phyloP scores from a whole-genome alignment of 2,329 filamentous ascomycete species.

The Alternaria triticina region DNA sequence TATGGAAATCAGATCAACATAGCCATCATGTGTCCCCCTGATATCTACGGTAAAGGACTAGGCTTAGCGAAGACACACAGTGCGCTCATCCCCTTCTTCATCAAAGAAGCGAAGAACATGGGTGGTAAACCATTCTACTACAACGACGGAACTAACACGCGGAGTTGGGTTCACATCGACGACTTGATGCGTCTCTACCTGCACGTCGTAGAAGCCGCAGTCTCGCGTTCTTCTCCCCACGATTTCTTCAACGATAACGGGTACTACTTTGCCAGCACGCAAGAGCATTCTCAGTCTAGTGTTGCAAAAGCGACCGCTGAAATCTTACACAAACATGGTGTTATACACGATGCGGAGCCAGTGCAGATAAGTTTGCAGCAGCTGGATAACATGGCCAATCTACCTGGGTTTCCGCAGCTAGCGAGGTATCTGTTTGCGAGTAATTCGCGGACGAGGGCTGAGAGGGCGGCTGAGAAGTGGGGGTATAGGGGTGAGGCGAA shows the following conservation, averaged over 20 bases:
- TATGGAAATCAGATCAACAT: slow-evolving; percentile 50
- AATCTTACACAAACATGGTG: slow-evolving; percentile 33
- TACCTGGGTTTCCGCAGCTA: slow-evolving; percentile 25
- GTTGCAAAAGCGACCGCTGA: slow-evolving; percentile 31
- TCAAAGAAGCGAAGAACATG: slow-evolving; percentile 43
- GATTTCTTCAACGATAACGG: slow-evolving; percentile 63
- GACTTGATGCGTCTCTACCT: slow-evolving; percentile 64
- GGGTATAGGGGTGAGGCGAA: slow-evolving; percentile 62
- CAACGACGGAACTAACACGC: slow-evolving; percentile 60
- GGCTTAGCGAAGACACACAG: slow-evolving; percentile 58
- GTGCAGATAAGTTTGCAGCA: slow-evolving; percentile 28
- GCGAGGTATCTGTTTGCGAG: slow-evolving; percentile 49
- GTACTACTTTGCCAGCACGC: slow-evolving; percentile 56
- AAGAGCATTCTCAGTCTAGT: slow-evolving; percentile 41
- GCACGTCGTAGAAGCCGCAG: slow-evolving; percentile 62
- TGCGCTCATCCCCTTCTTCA: slow-evolving; percentile 51
- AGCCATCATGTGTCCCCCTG: slow-evolving; percentile 67
- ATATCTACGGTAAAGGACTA: slow-evolving; percentile 66
- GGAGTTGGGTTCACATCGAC: slow-evolving; percentile 64
- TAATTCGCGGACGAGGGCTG: slow-evolving; percentile 64
- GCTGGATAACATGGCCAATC: slow-evolving; percentile 34
- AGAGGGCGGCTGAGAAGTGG: slow-evolving; percentile 60
- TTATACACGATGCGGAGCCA: slow-evolving; percentile 31
- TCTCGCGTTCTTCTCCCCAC: slow-evolving; percentile 20
- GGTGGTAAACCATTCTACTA: slow-evolving; percentile 59